Conservation (phyloP, 2,329 filamentous ascomycete species). For the Beauveria pseudobassiana region DNA sequence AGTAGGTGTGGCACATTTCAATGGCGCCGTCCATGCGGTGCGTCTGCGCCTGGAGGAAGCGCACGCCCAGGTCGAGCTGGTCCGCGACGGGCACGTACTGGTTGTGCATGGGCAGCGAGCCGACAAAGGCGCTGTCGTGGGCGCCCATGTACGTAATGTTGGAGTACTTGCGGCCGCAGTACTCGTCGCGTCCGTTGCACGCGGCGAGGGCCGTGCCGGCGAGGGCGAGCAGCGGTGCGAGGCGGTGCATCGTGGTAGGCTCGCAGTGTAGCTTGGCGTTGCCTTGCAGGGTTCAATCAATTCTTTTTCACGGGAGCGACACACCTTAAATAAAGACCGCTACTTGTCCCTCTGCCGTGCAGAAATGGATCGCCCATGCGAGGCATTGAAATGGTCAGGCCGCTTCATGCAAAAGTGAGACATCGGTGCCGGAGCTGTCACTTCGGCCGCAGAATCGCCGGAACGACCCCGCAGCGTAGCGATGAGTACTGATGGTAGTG, state of each 20-base stretch:
- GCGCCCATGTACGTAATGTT: constrained; percentile 55
- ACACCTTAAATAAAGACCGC: no score
- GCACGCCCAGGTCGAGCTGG: constrained; percentile 55
- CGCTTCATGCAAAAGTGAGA: background rate
- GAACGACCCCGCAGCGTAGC: background rate
- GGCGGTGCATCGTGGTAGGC: background rate
- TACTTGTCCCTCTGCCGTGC: background rate
- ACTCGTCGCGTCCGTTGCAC: constrained; percentile 52
- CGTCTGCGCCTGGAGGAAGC: constrained; percentile 58
- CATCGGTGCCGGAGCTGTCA: background rate
- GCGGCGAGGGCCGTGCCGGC: constrained; percentile 15
- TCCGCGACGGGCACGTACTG: constrained; percentile 51
- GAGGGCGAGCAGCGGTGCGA: background rate
- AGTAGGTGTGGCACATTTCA: constrained; percentile 58
- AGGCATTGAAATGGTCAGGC: constrained; percentile 2
- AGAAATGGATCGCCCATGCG: background rate
- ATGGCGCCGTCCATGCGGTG: constrained; percentile 45
- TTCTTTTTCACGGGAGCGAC: background rate
- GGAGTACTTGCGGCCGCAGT: constrained; percentile 51
- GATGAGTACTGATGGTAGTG: background rate
- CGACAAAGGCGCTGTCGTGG: constrained; percentile 60
- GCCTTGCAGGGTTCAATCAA: background rate
- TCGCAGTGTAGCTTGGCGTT: background rate
- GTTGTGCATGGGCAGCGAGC: constrained; percentile 45
- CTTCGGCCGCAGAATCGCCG: background rate